phyloP scores from a whole-genome alignment of 768 basidiomycete genomes.

The Trametes punicea region DNA sequence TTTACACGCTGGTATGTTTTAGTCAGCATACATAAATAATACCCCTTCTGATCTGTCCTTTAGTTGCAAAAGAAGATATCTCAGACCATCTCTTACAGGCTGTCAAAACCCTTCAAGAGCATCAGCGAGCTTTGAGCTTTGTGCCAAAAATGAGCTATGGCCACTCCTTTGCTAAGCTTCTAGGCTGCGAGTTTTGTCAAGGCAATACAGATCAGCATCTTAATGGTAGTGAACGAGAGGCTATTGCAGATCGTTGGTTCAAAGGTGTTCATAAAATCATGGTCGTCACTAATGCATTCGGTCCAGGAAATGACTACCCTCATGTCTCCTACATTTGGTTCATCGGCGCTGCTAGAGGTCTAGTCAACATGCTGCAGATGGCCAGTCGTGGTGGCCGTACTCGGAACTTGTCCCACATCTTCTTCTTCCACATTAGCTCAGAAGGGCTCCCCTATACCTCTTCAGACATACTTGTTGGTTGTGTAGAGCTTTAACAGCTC shows the following conservation, averaged over 20 bases:
- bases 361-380: slow-evolving; percentile 2
- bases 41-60: neutral
- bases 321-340: neutral
- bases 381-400: slow-evolving; percentile 2
- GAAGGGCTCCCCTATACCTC: neutral
- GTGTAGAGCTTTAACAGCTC: neutral
- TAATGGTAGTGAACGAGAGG: neutral
- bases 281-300: slow-evolving; percentile 6
- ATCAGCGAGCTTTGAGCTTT: neutral
- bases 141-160: neutral
- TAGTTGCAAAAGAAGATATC: neutral
- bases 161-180: neutral
- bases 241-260: neutral
- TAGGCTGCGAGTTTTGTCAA: slow-evolving; percentile 1
- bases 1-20: neutral
- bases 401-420: neutral
- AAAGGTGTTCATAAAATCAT: neutral
- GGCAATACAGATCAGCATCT: neutral
- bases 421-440: neutral
- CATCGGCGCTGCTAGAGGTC: neutral
- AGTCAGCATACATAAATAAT: neutral
- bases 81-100: neutral
- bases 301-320: slow-evolving; percentile 7
- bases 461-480: neutral
- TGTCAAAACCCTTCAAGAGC: neutral